phyloP scores from a whole-genome alignment of 2,329 filamentous ascomycete species.

The Amylocarpus encephaloides region DNA sequence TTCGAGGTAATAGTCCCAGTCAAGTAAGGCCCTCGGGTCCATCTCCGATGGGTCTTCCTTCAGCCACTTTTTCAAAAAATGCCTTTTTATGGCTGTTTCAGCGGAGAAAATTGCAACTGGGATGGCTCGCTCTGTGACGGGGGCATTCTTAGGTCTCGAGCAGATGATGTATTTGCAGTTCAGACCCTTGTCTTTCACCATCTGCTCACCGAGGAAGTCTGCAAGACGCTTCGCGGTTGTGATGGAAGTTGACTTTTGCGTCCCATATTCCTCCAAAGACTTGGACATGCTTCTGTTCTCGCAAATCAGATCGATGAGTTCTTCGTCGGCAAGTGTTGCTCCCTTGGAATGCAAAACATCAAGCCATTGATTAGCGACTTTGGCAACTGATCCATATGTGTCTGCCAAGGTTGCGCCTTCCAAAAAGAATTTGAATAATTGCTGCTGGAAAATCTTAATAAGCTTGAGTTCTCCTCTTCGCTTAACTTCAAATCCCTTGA shows the following conservation, averaged over 20 bases:
- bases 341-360: slow-evolving; percentile 90
- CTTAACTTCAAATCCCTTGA: slow-evolving; percentile 98
- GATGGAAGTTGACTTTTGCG: slow-evolving; percentile 97
- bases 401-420: slow-evolving; percentile 82
- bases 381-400: slow-evolving; percentile 86
- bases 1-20: slow-evolving; percentile 97
- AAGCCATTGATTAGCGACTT: slow-evolving; percentile 92
- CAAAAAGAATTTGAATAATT: slow-evolving; percentile 99
- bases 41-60: slow-evolving; percentile 88
- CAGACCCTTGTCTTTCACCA: slow-evolving; percentile 98
- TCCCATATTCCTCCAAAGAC: slow-evolving; percentile 90
- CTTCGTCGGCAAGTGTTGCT: slow-evolving; percentile 85
- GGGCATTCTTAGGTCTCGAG: slow-evolving; percentile 74
- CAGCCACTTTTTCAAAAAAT: slow-evolving; percentile 91
- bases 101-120: slow-evolving; percentile 97
- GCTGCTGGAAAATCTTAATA: slow-evolving; percentile 99
- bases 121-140: slow-evolving; percentile 89
- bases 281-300: slow-evolving; percentile 99
- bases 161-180: slow-evolving; percentile 99
- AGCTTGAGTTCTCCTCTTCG: slow-evolving; percentile 95
- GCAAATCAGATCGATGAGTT: slow-evolving; percentile 98
- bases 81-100: slow-evolving; percentile 77
- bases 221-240: slow-evolving; percentile 92
- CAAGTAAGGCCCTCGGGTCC: slow-evolving; percentile 81
- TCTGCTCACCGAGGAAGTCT: slow-evolving; percentile 94